Conservation (phyloP, 805 yeast species). For the Saccharomyces mikatae region DNA sequence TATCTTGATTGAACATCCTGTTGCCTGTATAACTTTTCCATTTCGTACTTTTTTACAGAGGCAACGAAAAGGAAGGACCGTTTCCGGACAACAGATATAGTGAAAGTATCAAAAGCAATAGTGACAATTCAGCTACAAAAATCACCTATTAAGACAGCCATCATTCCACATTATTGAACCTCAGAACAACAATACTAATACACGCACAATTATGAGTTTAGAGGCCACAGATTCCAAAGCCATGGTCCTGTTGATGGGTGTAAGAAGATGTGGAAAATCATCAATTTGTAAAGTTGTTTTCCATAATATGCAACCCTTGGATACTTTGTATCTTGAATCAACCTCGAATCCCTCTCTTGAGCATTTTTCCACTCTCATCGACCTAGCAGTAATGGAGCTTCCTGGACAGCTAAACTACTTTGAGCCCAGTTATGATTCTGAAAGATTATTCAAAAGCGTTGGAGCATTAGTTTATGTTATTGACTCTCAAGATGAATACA, state of each 20-base stretch:
- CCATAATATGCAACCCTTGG: slow-evolving; percentile 93
- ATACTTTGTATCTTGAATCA: slow-evolving; percentile 81
- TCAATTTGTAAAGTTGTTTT: slow-evolving; percentile 93
- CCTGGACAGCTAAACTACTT: slow-evolving; percentile 91
- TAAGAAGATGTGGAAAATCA: slow-evolving; percentile 85
- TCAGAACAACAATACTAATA: neutral
- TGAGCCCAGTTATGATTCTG: slow-evolving; percentile 77
- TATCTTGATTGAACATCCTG: neutral
- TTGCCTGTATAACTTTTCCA: neutral
- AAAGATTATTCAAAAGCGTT: slow-evolving; percentile 65
- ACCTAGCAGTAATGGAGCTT: slow-evolving; percentile 82
- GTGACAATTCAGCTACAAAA: neutral
- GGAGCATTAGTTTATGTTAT: slow-evolving; percentile 92
- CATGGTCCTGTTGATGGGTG: slow-evolving; percentile 81
- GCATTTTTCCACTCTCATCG: slow-evolving; percentile 73
- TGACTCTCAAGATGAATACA: slow-evolving; percentile 91
- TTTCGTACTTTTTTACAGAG: neutral
- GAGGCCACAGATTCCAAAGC: slow-evolving; percentile 49
- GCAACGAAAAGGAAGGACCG: neutral
- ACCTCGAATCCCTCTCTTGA: slow-evolving; percentile 86
- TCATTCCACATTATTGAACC: slow-evolving; percentile 1
- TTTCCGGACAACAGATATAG: neutral
- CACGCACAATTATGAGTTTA: slow-evolving; percentile 6
- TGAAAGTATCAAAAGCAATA: neutral
- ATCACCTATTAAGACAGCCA: neutral